Evolutionary conservation across 441 rosid genomes (phyloP), one percentile per base, ranked within the genome.

Genomic region (Mallotus repandus): DNA sequence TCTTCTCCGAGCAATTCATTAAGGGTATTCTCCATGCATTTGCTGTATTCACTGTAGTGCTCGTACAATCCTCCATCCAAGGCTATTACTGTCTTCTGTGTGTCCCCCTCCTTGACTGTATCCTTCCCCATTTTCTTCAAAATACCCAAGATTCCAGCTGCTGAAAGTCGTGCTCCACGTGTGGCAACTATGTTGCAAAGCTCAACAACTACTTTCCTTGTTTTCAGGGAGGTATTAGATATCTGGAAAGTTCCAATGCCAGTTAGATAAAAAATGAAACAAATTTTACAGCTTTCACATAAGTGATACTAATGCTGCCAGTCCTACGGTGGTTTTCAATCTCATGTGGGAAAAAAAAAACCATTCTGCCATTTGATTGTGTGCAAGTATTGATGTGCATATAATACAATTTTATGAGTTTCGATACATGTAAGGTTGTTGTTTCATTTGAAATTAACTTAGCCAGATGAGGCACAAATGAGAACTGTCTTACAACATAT

Each of bases 51-150:
- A 1, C 72, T 72, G 81, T 93, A 93, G 77, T 93, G 97, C 78
- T 96, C 97, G 1, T 80, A 96, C 50, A 96, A 71, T 7, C 99
- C 99, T 46, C 99, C 99, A 50, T 96, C 99, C 85, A 96, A 48
- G 54, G 99, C 98, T 61, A 96, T 81, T 57, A 88, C 98, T 0
- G 98, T 87, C 77, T 71, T 90, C 79, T 83, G 93, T 50, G 74
- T 75, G 69, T 90, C 96, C 19, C 89, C 92, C 0, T 87, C 97
- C 84, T 79, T 91, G 29, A 80, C 12, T 0, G 81, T 32, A 70
- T 93, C 97, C 82, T 87, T 87, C 66, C 99, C 99, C 68, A 86
- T 71, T 85, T 96, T 96, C 97, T 91, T 96, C 65, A 96, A 86
- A 81, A 96, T 87, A 72, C 91, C 93, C 0, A 84, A 76, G 69